Evolutionary conservation across 805 yeast genomes (phyloP), one percentile per base, ranked within the genome.

Genomic region (Candida yuanshanica): DNA sequence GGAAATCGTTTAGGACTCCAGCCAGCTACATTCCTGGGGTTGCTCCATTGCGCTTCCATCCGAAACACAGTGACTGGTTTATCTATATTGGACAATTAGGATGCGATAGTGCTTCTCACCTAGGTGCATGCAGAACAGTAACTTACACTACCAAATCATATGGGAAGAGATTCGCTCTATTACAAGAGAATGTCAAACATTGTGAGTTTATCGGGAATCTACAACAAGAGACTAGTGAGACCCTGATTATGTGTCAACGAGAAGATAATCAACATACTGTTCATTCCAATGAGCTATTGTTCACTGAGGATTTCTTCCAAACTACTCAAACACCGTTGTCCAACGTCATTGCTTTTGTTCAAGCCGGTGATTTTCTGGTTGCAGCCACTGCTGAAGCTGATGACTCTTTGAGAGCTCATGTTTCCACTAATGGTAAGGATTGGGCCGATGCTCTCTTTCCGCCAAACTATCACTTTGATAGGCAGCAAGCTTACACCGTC

Each of bases 381-480:
- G 89, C 82, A 38, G 96, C 95, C 1, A 64, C 75, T 3, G 63
- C 74, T 24, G 63, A 65, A 13, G 75, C 68, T 12, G 75, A 74
- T 20, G 67, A 68, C 2, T 68, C 77, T 7, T 64, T 89, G 40
- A 70, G 72, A 38, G 91, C 95, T 0, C 73, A 70, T 49, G 88
- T 88, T 1, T 80, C 96, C 1, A 73, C 78, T 14, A 91, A 91
- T 61, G 98, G 98, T 16, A 46, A 54, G 5, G 68, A 63, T 9
- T 93, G 81, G 70, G 87, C 95, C 0, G 83, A 76, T 43, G 93
- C 93, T 0, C 70, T 74, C 44, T 82, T 88, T 62, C 98, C 99
- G 2, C 74, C 76, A 27, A 64, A 71, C 49, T 67, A 84, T 50
- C 63, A 72, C 7, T 77, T 82, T 20, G 75, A 75, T 33, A 68